Evolutionary conservation across 345 rosid genomes (phyloP), one percentile per base, ranked within the genome.

Genomic region (Mallotus nudiflorus): DNA sequence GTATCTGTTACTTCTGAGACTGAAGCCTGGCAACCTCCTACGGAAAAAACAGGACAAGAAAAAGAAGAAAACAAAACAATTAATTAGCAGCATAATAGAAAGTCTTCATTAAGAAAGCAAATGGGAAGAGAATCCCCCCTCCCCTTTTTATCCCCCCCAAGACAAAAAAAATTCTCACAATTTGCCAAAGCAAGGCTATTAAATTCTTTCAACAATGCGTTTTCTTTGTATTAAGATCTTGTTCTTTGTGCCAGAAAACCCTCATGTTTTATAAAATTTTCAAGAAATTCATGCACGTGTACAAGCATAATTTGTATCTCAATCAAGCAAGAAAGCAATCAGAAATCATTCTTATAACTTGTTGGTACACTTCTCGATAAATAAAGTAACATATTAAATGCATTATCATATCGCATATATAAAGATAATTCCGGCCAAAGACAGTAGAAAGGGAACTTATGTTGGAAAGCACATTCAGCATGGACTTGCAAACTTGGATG

Each of bases 1-100:
- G 78, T 75, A 48, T 84, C 82, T 82, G 72, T 84, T 58, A 92
- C 97, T 83, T 90, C 96, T 60, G 87, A 81, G 22, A 84, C 81
- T 5, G 85, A 80, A 65, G 91, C 95, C 46, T 33, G 70, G 48
- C 59, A 66, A 35, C 83, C 85, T 64, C 82, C 98, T 87, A 80
- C n/a, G n/a, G 9, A 27, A 16, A 54, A 35, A 42, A 12, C 4
- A 42, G 46, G 11, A 39, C n/a, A 39, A 39, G 6, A 39, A 39
- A 28, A 40, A 25, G 13, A 31, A 15, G 22, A 10, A 37, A 14
- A 20, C 56, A 59, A 37, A n/a, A 27, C 46, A 28, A 42, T 14
- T 48, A 3, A 27, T n/a, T 66, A 66, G 29, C 9, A 65, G 39
- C 45, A 65, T 15, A 25, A 18, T 20, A 9, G 6, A 15, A 27